Conservation (phyloP, 176 grass and related monocot species). For the Carex pumila region DNA sequence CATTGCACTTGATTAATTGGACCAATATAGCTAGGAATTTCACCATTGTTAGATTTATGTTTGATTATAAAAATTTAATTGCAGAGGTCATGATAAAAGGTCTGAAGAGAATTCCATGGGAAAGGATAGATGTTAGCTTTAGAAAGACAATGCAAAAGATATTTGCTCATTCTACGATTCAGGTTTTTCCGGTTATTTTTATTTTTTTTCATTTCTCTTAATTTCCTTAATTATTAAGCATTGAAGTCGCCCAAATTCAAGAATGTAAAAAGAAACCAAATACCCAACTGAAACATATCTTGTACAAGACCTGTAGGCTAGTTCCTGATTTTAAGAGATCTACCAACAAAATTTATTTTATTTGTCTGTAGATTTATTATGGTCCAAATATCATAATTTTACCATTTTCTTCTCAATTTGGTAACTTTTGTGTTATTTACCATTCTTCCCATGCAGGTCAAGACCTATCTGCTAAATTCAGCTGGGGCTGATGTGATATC, state of each 20-base stretch:
- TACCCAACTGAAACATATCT: not conserved
- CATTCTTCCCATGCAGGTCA: conserved; percentile 47
- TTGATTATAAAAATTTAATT: conserved; percentile 18
- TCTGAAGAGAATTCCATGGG: conserved; percentile 82
- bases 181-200: conserved; percentile 33
- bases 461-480: conserved; percentile 66
- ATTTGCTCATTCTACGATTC: conserved; percentile 92
- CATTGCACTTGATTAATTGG: not conserved
- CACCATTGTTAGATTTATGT: not conserved
- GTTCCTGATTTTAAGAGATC: not conserved
- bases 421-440: not conserved
- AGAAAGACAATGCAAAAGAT: conserved; percentile 63
- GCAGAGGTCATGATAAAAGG: conserved; percentile 73
- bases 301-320: not conserved
- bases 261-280: not conserved
- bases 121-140: conserved; percentile 96
- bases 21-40: not conserved
- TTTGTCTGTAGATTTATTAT: not conserved
- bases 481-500: conserved; percentile 80
- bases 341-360: not conserved
- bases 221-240: not conserved
- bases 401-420: conserved; percentile 2
- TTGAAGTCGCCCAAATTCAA: not conserved
- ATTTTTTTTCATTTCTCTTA: not conserved
- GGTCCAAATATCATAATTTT: not conserved